These are phyloP conservation scores for Quercus phellos DNA, from an alignment of 331 rosid species.

Conservation along the genomic window DNA sequence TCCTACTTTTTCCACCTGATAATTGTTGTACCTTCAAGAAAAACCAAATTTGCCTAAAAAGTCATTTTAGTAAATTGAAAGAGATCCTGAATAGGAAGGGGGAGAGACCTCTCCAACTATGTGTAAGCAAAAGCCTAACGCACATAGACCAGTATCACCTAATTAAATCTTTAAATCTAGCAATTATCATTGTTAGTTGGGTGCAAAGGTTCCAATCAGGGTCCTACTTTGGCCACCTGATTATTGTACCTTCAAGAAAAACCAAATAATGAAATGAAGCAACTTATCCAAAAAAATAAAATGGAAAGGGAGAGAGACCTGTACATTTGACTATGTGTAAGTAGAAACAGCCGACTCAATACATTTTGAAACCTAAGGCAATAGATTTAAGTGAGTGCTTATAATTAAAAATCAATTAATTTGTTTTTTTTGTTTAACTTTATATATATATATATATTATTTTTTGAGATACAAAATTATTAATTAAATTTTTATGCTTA, in stretches of 20 bases:
- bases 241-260: background rate
- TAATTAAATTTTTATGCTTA: too few species aligned
- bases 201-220: constrained; percentile 1
- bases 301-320: background rate
- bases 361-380: too few species aligned
- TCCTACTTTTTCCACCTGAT: constrained; percentile 22
- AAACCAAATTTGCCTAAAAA: background rate
- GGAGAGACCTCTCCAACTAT: background rate
- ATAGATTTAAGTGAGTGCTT: too few species aligned
- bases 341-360: too few species aligned
- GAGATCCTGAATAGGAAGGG: background rate
- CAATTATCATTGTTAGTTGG: background rate
- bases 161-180: too few species aligned
- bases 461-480: too few species aligned
- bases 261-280: background rate
- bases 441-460: too few species aligned
- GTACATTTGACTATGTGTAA: background rate
- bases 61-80: background rate
- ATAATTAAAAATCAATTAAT: too few species aligned
- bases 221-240: constrained; percentile 23
- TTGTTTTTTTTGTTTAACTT: too few species aligned
- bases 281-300: background rate
- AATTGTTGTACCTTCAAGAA: background rate
- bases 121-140: background rate
- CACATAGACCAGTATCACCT: background rate